A percentile compares a stretch with the other conserved stretches of the same genome.
phyloP scores from a whole-genome alignment of 441 rosid species.

The Aleurites moluccanus region DNA sequence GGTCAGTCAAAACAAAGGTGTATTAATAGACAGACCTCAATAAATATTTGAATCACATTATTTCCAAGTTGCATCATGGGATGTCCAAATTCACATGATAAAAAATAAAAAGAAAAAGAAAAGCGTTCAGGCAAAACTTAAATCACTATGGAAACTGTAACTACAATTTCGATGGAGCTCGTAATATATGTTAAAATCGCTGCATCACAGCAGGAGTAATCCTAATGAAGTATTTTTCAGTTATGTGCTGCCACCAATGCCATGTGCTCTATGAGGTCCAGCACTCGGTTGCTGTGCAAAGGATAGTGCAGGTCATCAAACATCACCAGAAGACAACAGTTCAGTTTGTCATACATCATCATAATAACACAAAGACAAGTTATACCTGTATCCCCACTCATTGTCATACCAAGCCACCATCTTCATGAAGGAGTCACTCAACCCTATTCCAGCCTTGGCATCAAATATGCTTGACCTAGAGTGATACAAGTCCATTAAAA shows the following conservation, averaged over 20 bases:
- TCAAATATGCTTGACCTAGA: slow-evolving; percentile 97
- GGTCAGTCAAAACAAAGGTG: background rate
- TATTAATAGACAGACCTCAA: background rate
- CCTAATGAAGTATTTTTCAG: slow-evolving; percentile 26
- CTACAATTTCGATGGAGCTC: slow-evolving; percentile 12
- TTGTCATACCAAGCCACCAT: slow-evolving; percentile 96
- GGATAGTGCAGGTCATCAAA: background rate
- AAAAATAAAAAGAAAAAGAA: background rate
- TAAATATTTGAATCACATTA: slow-evolving; percentile 4
- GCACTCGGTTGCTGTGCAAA: slow-evolving; percentile 84
- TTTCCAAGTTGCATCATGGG: slow-evolving; percentile 5
- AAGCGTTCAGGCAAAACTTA: slow-evolving; percentile 6
- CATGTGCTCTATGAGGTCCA: slow-evolving; percentile 96
- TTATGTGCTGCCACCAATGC: slow-evolving; percentile 73
- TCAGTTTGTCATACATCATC: background rate
- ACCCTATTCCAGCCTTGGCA: slow-evolving; percentile 94
- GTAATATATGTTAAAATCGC: slow-evolving; percentile 9
- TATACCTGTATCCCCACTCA: slow-evolving; percentile 99
- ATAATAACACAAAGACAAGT: slow-evolving; percentile 1
- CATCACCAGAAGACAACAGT: background rate
- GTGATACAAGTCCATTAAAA: slow-evolving; percentile 1
- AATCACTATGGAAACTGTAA: slow-evolving; percentile 14
- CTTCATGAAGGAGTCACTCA: slow-evolving; percentile 78
- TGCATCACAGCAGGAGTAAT: background rate
- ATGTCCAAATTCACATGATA: slow-evolving; percentile 1